Base-by-base conservation (phyloP, 2,329 filamentous ascomycete genomes). In the Massarina eburnea region DNA sequence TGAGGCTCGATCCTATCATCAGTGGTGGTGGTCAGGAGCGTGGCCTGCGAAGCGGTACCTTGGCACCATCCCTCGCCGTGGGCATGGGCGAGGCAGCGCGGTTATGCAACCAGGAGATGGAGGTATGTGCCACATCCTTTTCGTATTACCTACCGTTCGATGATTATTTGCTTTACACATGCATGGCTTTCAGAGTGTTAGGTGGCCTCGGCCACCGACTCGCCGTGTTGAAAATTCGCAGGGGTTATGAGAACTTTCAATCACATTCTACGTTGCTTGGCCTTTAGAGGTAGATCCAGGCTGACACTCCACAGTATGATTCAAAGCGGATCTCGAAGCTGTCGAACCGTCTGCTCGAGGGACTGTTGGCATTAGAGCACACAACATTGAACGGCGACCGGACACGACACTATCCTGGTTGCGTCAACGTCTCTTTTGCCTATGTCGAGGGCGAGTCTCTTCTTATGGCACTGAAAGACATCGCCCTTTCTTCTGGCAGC, bases 401-500 rank as follows among this genome's bases (percentile, higher is more conserved):
- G 2, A 73, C 86, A 4, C 80, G 83, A 41, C 95, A 95, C 71
- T 99, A 99, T 69, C 91, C 94, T 2, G 94, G 94, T 52, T 99
- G 94, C 61, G 92, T 99, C 51, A 99, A 99, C 71, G 88, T 99
- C 9, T 99, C 94, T 0, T 99, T 99, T 66, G 92, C 94, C 26
- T 99, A 99, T 64, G 91, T 99, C 4, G 94, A 99, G 73, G 94
- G 94, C 57, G 94, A 99, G 73, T 97, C 94, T 2, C 85, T 99
- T 1, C 80, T 99, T 53, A 99, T 99, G 94, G 94, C 94, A 0
- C 76, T 99, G 36, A 99, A 99, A 74, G 94, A 99, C 59, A 96
- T 99, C 71, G 94, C 94, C 0, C 77, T 99, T 27, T 97, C 92
- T 6, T 99, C 94, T 0, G 94, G 94, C 46, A 96, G 91, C 64